Conservation (phyloP, 2,329 filamentous ascomycete species). For the Trichoderma atrobrunneum region DNA sequence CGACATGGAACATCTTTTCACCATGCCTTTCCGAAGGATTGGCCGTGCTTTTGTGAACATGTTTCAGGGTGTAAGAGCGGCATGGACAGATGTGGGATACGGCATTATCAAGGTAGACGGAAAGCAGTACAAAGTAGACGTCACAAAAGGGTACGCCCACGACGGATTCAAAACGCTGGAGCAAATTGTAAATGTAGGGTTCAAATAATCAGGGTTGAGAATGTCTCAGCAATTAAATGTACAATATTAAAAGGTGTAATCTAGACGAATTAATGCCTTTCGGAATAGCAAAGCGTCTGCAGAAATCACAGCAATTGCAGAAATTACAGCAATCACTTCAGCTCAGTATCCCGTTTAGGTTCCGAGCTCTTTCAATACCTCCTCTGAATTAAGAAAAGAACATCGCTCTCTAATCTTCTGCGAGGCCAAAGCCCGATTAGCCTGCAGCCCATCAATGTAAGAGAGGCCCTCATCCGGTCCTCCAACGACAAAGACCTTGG, state of each 20-base stretch:
- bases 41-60: slow-evolving; percentile 41
- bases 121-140: slow-evolving; percentile 55
- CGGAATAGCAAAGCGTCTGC: background rate
- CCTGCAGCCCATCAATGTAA: slow-evolving; percentile 35
- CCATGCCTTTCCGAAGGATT: slow-evolving; percentile 54
- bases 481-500: slow-evolving; percentile 43
- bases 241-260: background rate
- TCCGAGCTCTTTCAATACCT: slow-evolving; percentile 42
- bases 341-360: slow-evolving; percentile 29
- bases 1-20: slow-evolving; percentile 55
- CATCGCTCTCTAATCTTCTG: slow-evolving; percentile 48
- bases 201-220: slow-evolving; percentile 17
- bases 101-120: slow-evolving; percentile 48
- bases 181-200: slow-evolving; percentile 44
- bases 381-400: slow-evolving; percentile 43
- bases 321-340: background rate
- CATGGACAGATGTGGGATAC: slow-evolving; percentile 57
- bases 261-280: background rate
- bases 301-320: background rate
- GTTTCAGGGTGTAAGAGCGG: slow-evolving; percentile 46
- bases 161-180: slow-evolving; percentile 59
- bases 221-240: background rate
- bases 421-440: slow-evolving; percentile 34
- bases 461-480: slow-evolving; percentile 43
- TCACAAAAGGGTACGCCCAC: slow-evolving; percentile 55